Percentiles rank a stretch among this genome's conserved stretches.
Conservation (phyloP, 371 early-diverging fungal species). For the Dichotomocladium elegans region DNA sequence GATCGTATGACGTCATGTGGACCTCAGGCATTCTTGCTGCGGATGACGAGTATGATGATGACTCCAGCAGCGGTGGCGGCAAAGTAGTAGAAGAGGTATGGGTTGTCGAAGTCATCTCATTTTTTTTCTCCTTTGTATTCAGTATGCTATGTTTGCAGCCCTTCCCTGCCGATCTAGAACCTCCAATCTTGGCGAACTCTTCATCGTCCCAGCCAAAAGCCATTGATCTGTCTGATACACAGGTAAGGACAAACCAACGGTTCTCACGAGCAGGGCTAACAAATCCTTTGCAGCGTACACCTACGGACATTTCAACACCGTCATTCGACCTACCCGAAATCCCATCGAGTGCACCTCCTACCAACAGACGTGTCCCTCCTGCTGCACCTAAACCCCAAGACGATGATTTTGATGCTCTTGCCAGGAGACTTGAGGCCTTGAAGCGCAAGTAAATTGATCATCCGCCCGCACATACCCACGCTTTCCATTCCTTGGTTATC, state of each 20-base stretch:
- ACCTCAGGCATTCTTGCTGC: conserved; percentile 44
- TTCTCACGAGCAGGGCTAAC: no score
- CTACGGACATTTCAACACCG: conserved; percentile 4
- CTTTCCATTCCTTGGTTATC: no score
- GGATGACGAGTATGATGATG: conserved; percentile 23
- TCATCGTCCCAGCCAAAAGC: background rate
- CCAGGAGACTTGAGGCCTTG: conserved; percentile 70
- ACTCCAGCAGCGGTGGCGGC: conserved; percentile 12
- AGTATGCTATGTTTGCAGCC: no score
- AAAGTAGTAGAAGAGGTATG: conserved; percentile 11
- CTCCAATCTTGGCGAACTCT: conserved; percentile 9
- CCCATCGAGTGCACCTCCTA: conserved; percentile 23
- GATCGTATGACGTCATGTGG: conserved; percentile 76
- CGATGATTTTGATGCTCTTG: conserved; percentile 68
- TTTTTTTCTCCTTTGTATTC: no score
- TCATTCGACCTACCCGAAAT: conserved; percentile 32
- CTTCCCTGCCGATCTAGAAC: conserved; percentile 9
- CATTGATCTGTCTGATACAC: background rate
- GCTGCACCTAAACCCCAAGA: conserved; percentile 20
- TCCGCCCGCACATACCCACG: no score
- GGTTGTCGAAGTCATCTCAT: no score
- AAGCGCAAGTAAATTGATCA: conserved; percentile 56
- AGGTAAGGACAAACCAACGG: no score
- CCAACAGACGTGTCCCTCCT: conserved; percentile 1
- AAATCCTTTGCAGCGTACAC: conserved; percentile 2